phyloP scores from a whole-genome alignment of 2,329 filamentous ascomycete species.

The Zymoseptoria tritici region DNA sequence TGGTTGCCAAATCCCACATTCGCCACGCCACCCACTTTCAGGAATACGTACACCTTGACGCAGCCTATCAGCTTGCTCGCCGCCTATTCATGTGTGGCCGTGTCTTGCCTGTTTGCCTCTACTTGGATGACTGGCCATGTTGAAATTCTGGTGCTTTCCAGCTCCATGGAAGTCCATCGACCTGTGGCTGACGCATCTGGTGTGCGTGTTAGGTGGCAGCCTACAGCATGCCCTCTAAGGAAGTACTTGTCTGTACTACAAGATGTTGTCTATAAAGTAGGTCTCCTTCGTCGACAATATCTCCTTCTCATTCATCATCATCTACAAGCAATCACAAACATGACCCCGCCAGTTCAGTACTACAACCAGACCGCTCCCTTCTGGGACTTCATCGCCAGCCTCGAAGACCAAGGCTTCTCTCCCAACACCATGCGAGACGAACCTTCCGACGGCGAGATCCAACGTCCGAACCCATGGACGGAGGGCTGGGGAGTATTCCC shows the following conservation, averaged over 20 bases:
- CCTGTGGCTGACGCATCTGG: neutral
- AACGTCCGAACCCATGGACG: conserved; percentile 20
- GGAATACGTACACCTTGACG: neutral
- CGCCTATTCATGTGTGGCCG: neutral
- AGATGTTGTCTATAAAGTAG: neutral
- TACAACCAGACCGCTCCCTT: conserved; percentile 48
- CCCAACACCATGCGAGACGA: conserved; percentile 18
- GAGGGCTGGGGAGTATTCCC: conserved; percentile 34
- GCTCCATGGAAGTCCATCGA: neutral
- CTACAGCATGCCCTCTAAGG: neutral
- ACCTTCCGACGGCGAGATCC: conserved; percentile 26
- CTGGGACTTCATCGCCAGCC: conserved; percentile 48
- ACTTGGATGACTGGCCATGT: neutral
- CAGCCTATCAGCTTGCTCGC: neutral
- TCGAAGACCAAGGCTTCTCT: conserved; percentile 40
- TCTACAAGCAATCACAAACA: conserved; percentile 28
- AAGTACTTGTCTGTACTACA: neutral
- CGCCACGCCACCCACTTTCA: neutral
- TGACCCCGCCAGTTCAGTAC: conserved; percentile 46
- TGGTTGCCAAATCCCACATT: neutral
- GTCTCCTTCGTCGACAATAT: neutral
- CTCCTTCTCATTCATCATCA: conserved; percentile 7
- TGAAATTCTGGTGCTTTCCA: neutral
- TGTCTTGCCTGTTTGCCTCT: neutral
- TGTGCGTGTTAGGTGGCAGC: neutral